A percentile compares a stretch with the other conserved stretches of the same genome.
Evolutionary conservation across 345 rosid genomes (phyloP).

Genomic region (Bretschneidera sinensis): DNA sequence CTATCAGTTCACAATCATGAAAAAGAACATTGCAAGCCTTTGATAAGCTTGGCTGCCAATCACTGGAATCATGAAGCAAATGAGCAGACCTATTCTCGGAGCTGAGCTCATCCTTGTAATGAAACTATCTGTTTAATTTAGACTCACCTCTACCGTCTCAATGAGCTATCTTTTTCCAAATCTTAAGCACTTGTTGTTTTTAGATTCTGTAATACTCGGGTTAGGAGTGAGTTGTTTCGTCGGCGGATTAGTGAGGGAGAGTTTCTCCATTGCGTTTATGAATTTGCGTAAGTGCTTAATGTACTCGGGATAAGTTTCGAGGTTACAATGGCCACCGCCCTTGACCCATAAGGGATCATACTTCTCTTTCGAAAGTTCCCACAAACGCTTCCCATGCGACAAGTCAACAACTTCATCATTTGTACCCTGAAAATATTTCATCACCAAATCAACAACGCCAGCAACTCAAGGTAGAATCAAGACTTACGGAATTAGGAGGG

Average conservation of each 20-base stretch:
- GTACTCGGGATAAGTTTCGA: slow-evolving; percentile 90
- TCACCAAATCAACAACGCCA: too few relatives aligned
- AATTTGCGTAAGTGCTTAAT: slow-evolving; percentile 79
- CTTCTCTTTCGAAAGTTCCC: slow-evolving; percentile 91
- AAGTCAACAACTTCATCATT: slow-evolving; percentile 81
- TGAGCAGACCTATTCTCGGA: slow-evolving; percentile 2
- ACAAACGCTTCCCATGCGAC: slow-evolving; percentile 84
- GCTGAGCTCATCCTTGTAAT: slow-evolving; percentile 5
- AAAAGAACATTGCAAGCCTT: slow-evolving; percentile 8
- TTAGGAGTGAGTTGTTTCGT: slow-evolving; percentile 37
- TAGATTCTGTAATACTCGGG: slow-evolving; percentile 55
- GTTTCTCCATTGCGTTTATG: slow-evolving; percentile 87
- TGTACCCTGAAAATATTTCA: slow-evolving; percentile 67
- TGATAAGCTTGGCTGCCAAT: slow-evolving; percentile 13
- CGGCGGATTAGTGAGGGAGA: slow-evolving; percentile 49
- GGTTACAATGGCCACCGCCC: slow-evolving; percentile 98
- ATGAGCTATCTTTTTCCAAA: slow-evolving; percentile 41
- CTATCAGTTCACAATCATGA: background rate
- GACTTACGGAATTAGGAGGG: background rate
- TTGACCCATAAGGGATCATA: slow-evolving; percentile 94
- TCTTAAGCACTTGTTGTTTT: slow-evolving; percentile 67
- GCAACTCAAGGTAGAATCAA: too few relatives aligned
- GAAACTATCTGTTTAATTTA: slow-evolving; percentile 13
- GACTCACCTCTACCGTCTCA: background rate
- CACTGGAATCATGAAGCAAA: slow-evolving; percentile 10